phyloP scores from a whole-genome alignment of 179 eudicot species.

The Carnegiea gigantea region DNA sequence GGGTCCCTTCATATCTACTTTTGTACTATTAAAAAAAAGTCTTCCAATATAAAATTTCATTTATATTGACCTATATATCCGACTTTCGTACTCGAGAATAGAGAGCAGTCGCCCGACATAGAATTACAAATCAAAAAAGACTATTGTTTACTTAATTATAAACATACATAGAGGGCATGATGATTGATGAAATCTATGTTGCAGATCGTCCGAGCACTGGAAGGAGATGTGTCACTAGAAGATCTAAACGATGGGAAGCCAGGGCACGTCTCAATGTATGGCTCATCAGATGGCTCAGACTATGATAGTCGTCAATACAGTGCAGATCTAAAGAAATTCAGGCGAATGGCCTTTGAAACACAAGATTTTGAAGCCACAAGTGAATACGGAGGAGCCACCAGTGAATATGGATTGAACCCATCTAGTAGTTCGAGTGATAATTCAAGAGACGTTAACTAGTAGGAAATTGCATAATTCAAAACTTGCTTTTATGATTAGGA shows the following conservation, averaged over 20 bases:
- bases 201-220: constrained; percentile 75
- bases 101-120: no score
- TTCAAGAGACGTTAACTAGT: constrained; percentile 29
- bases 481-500: neutral
- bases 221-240: constrained; percentile 74
- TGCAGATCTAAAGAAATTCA: constrained; percentile 72
- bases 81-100: no score
- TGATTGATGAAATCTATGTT: no score
- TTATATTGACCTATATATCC: no score
- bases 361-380: constrained; percentile 38
- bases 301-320: constrained; percentile 72
- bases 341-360: constrained; percentile 58
- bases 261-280: constrained; percentile 24
- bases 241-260: constrained; percentile 50
- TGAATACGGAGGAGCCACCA: constrained; percentile 49
- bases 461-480: neutral
- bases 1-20: no score
- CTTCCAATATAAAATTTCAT: no score
- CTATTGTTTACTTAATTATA: no score
- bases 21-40: no score
- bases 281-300: constrained; percentile 30
- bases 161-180: no score
- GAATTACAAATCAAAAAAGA: no score
- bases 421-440: constrained; percentile 39
- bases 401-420: constrained; percentile 54